Conservation (phyloP, 1,139 yeast species). For the Pichia sp. region DNA sequence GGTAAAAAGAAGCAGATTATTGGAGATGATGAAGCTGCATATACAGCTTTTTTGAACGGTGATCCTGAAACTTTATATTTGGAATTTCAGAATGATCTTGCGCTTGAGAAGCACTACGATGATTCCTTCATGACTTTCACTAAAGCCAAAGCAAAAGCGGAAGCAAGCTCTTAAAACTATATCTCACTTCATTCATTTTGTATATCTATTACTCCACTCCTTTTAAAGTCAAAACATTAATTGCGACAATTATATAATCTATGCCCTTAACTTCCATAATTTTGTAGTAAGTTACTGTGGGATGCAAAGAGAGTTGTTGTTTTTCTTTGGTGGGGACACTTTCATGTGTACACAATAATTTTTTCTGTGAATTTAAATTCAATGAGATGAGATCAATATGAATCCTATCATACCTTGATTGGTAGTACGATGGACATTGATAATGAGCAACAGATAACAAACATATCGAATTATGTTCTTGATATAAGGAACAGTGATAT, state of each 20-base stretch:
- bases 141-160: constrained; percentile 9
- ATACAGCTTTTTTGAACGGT: constrained; percentile 52
- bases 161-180: background rate
- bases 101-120: constrained; percentile 33
- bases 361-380: too few species aligned
- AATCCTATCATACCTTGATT: too few species aligned
- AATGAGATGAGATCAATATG: too few species aligned
- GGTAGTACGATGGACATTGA: constrained; percentile 13
- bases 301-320: too few species aligned
- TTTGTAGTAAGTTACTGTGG: too few species aligned
- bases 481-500: constrained; percentile 3
- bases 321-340: too few species aligned
- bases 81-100: constrained; percentile 65
- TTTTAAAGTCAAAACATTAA: too few species aligned
- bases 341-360: too few species aligned
- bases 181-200: too few species aligned
- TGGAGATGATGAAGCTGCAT: constrained; percentile 63
- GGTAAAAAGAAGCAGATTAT: constrained; percentile 34
- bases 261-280: too few species aligned
- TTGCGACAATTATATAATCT: too few species aligned
- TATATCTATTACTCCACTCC: too few species aligned
- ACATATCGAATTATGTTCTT: constrained; percentile 7
- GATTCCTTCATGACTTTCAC: constrained; percentile 22
- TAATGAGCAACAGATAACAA: constrained; percentile 3
- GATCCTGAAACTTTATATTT: constrained; percentile 65